Evolutionary conservation across 129 eudicot species (phyloP).

Genomic region (Arctium minus): DNA sequence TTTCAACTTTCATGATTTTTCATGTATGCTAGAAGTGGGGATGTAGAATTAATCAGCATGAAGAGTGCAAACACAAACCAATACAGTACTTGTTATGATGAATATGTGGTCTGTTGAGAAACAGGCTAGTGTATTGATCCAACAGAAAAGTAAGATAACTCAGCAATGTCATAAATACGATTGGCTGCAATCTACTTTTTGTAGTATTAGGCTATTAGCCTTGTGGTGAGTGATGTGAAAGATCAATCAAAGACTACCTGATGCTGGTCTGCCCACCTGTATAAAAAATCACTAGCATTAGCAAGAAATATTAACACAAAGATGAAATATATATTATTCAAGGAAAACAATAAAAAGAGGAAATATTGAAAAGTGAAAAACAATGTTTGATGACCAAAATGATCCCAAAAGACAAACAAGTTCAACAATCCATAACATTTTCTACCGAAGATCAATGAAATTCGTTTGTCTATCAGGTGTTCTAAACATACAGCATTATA

Average conservation of each 20-base stretch:
- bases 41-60: too few relatives aligned
- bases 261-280: constrained; percentile 99
- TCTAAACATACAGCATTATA: not conserved
- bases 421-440: not conserved
- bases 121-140: too few relatives aligned
- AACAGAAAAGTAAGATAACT: not conserved
- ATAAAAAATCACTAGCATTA: constrained; percentile 15
- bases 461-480: not conserved
- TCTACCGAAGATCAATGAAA: not conserved
- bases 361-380: not conserved
- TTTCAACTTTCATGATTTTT: too few relatives aligned
- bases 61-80: too few relatives aligned
- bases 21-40: too few relatives aligned
- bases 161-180: not conserved
- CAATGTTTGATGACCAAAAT: not conserved
- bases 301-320: constrained; percentile 7
- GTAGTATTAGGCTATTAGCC: not conserved
- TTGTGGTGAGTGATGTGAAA: not conserved
- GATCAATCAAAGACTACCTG: constrained; percentile 51
- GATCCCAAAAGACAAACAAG: not conserved
- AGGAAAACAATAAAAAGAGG: not conserved
- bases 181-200: not conserved
- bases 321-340: not conserved
- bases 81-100: too few relatives aligned
- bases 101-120: too few relatives aligned